These are phyloP conservation scores for Capsicum chinense DNA, from an alignment of 257 asterid species.

Conservation along the genomic window DNA sequence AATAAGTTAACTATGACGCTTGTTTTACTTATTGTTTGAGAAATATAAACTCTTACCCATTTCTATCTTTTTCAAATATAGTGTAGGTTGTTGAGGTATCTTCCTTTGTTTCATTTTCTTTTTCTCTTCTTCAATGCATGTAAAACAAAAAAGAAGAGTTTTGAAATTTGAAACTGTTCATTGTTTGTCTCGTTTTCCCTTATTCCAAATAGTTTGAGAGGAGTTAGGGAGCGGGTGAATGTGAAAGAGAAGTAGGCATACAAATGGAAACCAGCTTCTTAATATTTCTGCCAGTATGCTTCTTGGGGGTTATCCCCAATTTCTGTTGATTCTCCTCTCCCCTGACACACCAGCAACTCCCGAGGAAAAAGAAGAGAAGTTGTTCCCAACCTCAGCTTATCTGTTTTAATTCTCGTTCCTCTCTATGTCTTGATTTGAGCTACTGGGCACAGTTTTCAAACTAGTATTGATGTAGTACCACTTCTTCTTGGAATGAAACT, in stretches of 20 bases:
- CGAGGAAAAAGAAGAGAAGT: neutral
- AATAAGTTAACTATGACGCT: neutral
- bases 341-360: neutral
- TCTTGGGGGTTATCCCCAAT: neutral
- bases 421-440: neutral
- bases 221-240: neutral
- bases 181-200: neutral
- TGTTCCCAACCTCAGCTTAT: neutral
- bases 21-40: neutral
- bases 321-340: neutral
- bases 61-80: neutral
- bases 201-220: neutral
- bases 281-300: neutral
- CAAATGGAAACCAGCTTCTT: neutral
- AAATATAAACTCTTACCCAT: neutral
- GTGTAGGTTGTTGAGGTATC: constrained; percentile 9
- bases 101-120: neutral
- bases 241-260: constrained; percentile 10
- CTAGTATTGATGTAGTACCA: neutral
- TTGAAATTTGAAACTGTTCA: neutral
- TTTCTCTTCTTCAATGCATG: neutral
- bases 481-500: neutral
- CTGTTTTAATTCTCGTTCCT: neutral
- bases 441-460: neutral
- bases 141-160: neutral